A percentile compares a stretch with the other conserved stretches of the same genome.
Conservation (phyloP, 306 rosid genomes). For the Cyclanthera cordifolia region DNA sequence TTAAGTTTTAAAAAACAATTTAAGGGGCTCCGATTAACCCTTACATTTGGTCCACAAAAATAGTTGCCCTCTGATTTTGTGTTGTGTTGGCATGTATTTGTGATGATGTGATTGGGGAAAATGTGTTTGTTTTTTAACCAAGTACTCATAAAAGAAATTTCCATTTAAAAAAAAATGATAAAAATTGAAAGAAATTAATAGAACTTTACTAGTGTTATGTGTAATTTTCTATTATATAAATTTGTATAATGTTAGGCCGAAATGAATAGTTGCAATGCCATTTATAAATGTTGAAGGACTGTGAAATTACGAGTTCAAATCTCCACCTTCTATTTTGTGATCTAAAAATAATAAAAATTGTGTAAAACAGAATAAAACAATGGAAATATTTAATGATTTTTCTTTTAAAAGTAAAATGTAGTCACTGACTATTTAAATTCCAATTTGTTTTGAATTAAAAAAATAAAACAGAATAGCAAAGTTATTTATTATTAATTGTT, state of each 20-base stretch:
- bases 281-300: too few species aligned
- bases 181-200: neutral
- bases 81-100: too few species aligned
- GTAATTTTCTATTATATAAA: neutral
- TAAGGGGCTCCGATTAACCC: neutral
- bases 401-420: neutral
- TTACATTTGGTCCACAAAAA: slow-evolving; percentile 8
- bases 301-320: too few species aligned
- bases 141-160: neutral
- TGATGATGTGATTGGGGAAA: neutral
- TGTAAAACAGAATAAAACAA: too few species aligned
- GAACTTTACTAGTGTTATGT: too few species aligned
- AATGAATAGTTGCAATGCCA: too few species aligned
- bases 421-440: neutral
- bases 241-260: neutral
- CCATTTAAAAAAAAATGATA: neutral
- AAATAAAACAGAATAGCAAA: neutral
- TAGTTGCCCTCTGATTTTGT: neutral
- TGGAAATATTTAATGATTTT: neutral
- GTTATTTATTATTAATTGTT: too few species aligned
- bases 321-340: too few species aligned
- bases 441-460: neutral
- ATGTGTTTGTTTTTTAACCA: neutral
- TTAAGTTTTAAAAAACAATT: neutral
- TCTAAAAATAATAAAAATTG: too few species aligned